Base-by-base conservation (phyloP, 2,329 filamentous ascomycete species). In the Paraphoma sp. region DNA sequence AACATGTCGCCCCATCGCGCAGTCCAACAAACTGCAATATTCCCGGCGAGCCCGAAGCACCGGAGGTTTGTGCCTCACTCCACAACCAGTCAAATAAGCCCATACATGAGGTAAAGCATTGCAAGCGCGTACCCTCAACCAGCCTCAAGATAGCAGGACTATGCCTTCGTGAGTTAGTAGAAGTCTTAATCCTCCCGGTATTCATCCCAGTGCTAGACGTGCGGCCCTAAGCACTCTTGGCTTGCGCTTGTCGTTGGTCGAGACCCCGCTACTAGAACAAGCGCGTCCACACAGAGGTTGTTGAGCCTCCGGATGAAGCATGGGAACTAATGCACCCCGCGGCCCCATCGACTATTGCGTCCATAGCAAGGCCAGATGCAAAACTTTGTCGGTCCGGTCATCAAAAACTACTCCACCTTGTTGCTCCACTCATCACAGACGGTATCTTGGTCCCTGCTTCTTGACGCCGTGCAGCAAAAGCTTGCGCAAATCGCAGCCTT, bases 301-400 rank as follows among this genome's bases (percentile, higher is more conserved):
- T 69, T 67, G 63, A 69, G 66, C 65, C 66, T 65, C 65, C 60
- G 55, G 61, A 55, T 46, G 56, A 47, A 46, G 48, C 46, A 55
- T 29, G 62, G 59, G 57, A 59, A 53, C 67, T 68, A 67, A 70
- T 65, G 63, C 59, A 69, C 66, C 64, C 68, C 66, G 60, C 67
- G 52, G 53, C 60, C 44, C 59, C 47, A 50, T 59, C 55, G 50
- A 48, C 29, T 36, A 33, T 46, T 53, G 48, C 53, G 17, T 47
- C 59, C 58, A 55, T 62, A 54, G 36, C 33, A 50, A 36, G 66
- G 51, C 68, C 61, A 69, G 68, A 68, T 54, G 60, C 69, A 68
- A 63, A 68, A 60, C 3, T 55, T 60, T 63, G 59, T 59, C 46
- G 33, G 42, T 10, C 33, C 33, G 33, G 14, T 14, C 33, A 36